Conservation (phyloP, 176 grass and related monocot genomes). For the Triticum monococcum region DNA sequence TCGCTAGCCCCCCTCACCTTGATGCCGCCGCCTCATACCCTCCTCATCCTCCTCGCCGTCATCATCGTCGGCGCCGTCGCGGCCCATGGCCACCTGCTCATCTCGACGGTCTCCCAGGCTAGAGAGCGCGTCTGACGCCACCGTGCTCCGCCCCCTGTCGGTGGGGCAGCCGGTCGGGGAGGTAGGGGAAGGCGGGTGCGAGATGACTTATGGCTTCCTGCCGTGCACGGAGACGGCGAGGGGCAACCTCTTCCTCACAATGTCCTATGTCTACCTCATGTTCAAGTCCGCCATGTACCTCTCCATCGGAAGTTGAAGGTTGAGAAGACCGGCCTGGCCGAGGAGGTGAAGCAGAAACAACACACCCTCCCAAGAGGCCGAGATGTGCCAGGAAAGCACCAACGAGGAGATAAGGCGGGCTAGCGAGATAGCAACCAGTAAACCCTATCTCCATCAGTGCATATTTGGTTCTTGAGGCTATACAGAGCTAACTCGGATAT, state of each 20-base stretch:
- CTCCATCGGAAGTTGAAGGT: no score
- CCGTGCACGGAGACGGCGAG: constrained; percentile 56
- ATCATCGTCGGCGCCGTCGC: background rate
- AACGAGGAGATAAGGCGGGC: no score
- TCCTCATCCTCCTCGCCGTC: constrained; percentile 38
- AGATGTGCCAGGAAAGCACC: no score
- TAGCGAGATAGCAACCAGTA: no score
- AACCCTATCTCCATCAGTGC: no score
- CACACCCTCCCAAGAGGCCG: no score
- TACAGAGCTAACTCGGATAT: no score
- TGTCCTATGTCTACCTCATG: constrained; percentile 84
- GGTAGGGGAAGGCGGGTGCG: constrained; percentile 22
- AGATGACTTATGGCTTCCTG: constrained; percentile 86
- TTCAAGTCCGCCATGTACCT: background rate
- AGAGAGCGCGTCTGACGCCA: background rate
- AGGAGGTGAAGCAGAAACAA: no score
- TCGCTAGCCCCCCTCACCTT: background rate
- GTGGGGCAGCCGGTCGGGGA: background rate
- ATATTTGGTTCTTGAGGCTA: no score
- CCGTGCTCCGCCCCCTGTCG: constrained; percentile 35
- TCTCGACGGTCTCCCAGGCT: background rate
- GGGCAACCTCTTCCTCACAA: constrained; percentile 41
- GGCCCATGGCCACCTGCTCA: constrained; percentile 13
- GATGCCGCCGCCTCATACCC: constrained; percentile 13
- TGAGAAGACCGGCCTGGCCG: no score